A percentile compares a stretch with the other conserved stretches of the same genome.
phyloP scores from a whole-genome alignment of 768 basidiomycete genomes.

The Nidularia sp. region DNA sequence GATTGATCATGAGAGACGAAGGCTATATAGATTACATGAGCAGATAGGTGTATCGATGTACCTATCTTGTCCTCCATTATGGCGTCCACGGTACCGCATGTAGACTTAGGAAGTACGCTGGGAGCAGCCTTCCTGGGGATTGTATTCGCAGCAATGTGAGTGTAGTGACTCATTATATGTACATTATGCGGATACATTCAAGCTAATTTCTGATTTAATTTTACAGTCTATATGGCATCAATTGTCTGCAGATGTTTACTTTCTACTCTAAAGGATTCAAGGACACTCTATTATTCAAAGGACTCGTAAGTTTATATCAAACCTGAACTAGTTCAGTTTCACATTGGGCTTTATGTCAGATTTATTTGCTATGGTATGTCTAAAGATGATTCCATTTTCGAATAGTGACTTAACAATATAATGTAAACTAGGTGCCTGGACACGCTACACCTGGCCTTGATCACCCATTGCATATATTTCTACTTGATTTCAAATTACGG shows the following conservation, averaged over 20 bases:
- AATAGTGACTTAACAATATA: too few species aligned
- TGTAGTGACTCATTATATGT: constrained; percentile 1
- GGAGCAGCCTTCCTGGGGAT: constrained; percentile 43
- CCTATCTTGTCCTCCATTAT: neutral
- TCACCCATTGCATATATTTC: constrained; percentile 28
- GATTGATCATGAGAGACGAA: too few species aligned
- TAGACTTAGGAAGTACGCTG: constrained; percentile 29
- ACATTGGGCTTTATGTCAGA: too few species aligned
- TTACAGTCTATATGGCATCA: constrained; percentile 36
- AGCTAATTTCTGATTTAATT: neutral
- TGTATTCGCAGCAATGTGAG: constrained; percentile 33
- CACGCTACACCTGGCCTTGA: constrained; percentile 25
- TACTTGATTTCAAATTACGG: constrained; percentile 28
- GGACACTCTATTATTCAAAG: constrained; percentile 10
- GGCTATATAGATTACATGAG: too few species aligned
- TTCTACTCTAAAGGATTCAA: constrained; percentile 28
- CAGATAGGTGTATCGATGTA: too few species aligned
- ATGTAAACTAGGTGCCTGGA: constrained; percentile 24
- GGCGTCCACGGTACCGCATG: neutral
- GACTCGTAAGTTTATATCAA: too few species aligned
- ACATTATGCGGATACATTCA: neutral
- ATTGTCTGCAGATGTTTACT: constrained; percentile 32
- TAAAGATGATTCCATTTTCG: too few species aligned
- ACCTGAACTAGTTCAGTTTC: too few species aligned
- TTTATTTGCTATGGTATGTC: too few species aligned